phyloP scores from a whole-genome alignment of 2,329 filamentous ascomycete genomes.

The Diplodia sapinea region DNA sequence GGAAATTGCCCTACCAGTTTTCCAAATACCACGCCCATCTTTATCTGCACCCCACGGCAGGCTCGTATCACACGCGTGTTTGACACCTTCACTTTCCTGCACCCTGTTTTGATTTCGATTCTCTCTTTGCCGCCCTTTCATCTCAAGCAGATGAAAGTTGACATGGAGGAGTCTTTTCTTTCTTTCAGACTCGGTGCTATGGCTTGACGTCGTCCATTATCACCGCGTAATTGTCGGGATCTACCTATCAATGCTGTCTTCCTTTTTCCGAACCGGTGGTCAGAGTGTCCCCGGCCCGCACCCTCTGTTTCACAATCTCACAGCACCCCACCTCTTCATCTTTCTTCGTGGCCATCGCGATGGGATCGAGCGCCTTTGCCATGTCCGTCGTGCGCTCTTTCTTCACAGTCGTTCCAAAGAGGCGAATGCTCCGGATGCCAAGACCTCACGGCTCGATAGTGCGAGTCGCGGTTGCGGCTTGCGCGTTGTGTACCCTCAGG shows the following conservation, averaged over 20 bases:
- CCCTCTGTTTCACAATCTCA: conserved; percentile 20
- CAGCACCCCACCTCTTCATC: conserved; percentile 2
- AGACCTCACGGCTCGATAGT: conserved; percentile 1
- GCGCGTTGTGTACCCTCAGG: conserved; percentile 8
- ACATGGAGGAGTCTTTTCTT: not conserved
- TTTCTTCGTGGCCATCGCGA: not conserved
- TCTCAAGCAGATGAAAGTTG: not conserved
- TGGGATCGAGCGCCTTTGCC: not conserved
- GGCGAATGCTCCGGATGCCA: conserved; percentile 18
- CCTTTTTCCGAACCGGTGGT: conserved; percentile 13
- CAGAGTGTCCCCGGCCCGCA: conserved; percentile 22
- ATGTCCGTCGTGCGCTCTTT: conserved; percentile 8
- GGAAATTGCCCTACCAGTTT: not conserved
- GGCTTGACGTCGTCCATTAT: not conserved
- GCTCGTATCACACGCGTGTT: not conserved
- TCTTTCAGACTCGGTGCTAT: not conserved
- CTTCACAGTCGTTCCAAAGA: not conserved
- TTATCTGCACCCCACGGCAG: not conserved
- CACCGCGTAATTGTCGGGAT: conserved; percentile 21
- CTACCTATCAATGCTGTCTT: not conserved
- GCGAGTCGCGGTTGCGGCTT: conserved; percentile 19
- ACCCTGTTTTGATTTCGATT: conserved; percentile 9
- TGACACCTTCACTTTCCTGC: not conserved
- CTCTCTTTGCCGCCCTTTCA: conserved; percentile 7
- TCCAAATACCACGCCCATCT: conserved; percentile 6